These are phyloP conservation scores for Ophiostoma himal-ulmi DNA, from an alignment of 2,329 filamentous ascomycete species.

Conservation along the genomic window DNA sequence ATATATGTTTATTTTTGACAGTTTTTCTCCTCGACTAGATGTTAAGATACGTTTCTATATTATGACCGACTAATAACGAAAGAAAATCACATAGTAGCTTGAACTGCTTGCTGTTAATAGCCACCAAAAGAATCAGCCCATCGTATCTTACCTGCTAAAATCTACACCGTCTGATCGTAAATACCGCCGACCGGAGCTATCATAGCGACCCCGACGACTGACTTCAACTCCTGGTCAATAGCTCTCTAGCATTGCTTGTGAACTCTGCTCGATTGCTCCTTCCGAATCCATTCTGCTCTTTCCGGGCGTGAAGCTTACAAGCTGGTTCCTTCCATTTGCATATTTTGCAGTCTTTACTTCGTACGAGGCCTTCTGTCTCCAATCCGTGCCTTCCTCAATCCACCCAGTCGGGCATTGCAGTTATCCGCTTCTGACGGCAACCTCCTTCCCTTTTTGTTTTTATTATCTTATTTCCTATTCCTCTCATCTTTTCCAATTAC, in stretches of 20 bases:
- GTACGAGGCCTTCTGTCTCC: neutral
- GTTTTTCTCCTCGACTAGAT: too few relatives aligned
- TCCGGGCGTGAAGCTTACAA: neutral
- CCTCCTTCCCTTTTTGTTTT: neutral
- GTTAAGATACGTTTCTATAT: neutral
- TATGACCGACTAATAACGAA: neutral
- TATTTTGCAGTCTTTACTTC: neutral
- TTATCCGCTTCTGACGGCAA: conserved; percentile 6
- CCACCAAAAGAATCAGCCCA: neutral
- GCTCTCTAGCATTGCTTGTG: neutral
- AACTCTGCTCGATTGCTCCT: neutral
- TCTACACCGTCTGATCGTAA: neutral
- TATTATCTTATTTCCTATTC: neutral
- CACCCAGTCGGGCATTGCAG: neutral
- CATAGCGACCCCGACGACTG: neutral
- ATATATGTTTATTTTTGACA: too few relatives aligned
- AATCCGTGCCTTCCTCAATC: neutral
- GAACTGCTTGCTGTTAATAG: too few relatives aligned
- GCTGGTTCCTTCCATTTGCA: neutral
- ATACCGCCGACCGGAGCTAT: neutral
- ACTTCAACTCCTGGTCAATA: neutral
- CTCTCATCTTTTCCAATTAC: neutral
- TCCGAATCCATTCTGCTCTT: neutral
- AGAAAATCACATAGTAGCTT: too few relatives aligned
- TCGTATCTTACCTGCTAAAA: neutral